These are phyloP conservation scores for Waltergamsia citrina DNA, from an alignment of 2,329 filamentous ascomycete species.

Conservation along the genomic window DNA sequence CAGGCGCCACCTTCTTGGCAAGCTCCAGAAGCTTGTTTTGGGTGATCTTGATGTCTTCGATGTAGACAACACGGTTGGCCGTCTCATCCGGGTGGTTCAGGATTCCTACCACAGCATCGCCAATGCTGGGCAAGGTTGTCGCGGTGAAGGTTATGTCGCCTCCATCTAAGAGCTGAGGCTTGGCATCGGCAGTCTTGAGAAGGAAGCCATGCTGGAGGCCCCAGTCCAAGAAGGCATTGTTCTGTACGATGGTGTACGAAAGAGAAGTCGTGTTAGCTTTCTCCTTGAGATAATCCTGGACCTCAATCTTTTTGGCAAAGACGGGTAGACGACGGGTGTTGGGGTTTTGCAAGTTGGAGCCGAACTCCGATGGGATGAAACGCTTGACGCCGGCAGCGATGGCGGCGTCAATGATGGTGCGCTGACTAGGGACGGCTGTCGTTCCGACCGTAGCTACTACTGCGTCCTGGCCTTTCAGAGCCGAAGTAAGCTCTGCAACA, in stretches of 20 bases:
- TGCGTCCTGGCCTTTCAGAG: conserved; percentile 47
- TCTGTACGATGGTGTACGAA: conserved; percentile 45
- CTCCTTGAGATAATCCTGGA: conserved; percentile 28
- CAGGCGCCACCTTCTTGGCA: conserved; percentile 37
- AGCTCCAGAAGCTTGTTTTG: conserved; percentile 34
- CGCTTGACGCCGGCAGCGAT: conserved; percentile 49
- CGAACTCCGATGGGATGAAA: conserved; percentile 53
- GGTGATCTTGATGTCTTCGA: conserved; percentile 32
- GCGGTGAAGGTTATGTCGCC: conserved; percentile 37
- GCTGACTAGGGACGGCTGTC: conserved; percentile 26
- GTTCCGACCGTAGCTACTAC: conserved; percentile 29
- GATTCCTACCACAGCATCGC: conserved; percentile 35
- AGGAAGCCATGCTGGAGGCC: conserved; percentile 30
- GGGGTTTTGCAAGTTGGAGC: conserved; percentile 20
- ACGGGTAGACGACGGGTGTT: conserved; percentile 34
- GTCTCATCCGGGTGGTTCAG: conserved; percentile 40
- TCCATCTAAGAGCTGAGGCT: conserved; percentile 34
- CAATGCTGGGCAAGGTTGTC: conserved; percentile 37
- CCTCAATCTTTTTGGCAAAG: conserved; percentile 38
- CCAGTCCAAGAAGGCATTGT: conserved; percentile 52
- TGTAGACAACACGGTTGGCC: conserved; percentile 36
- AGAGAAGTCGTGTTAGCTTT: conserved; percentile 28
- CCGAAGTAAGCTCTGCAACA: conserved; percentile 34
- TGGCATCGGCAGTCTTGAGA: conserved; percentile 27
- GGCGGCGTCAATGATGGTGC: conserved; percentile 45